Evolutionary conservation across 2,329 filamentous ascomycete genomes (phyloP).

Genomic region (Trichoderma koningii): DNA sequence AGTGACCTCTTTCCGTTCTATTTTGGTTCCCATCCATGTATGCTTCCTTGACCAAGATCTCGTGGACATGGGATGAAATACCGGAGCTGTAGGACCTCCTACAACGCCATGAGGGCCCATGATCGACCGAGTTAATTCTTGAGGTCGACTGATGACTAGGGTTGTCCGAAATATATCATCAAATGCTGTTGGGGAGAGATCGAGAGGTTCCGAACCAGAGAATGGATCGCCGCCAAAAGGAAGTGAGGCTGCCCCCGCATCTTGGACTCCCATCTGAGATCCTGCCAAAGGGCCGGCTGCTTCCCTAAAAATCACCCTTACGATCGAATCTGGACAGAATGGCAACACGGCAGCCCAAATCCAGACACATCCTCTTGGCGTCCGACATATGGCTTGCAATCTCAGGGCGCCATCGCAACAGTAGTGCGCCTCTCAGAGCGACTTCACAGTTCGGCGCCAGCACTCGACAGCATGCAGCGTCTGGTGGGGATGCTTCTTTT

Average conservation of each 20-base stretch:
- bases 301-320: neutral
- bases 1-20: neutral
- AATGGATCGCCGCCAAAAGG: slow-evolving; percentile 9
- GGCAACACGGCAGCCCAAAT: slow-evolving; percentile 1
- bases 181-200: neutral
- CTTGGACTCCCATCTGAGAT: slow-evolving; percentile 6
- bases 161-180: neutral
- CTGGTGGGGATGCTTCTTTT: slow-evolving; percentile 17
- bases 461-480: neutral
- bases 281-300: neutral
- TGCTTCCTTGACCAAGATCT: too few relatives aligned
- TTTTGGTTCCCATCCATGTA: neutral
- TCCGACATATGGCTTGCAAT: slow-evolving; percentile 2
- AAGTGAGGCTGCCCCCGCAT: neutral
- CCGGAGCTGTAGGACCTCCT: neutral
- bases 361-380: slow-evolving; percentile 1
- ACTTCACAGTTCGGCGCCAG: neutral
- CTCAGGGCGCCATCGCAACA: slow-evolving; percentile 10
- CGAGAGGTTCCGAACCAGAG: neutral
- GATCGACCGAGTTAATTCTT: neutral
- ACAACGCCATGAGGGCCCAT: neutral
- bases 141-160: neutral
- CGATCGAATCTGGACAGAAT: slow-evolving; percentile 14
- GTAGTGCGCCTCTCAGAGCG: neutral
- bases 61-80: slow-evolving; percentile 10